Evolutionary conservation across 306 rosid genomes (phyloP), one percentile per base, ranked within the genome.

Genomic region (Malus sieversii): DNA sequence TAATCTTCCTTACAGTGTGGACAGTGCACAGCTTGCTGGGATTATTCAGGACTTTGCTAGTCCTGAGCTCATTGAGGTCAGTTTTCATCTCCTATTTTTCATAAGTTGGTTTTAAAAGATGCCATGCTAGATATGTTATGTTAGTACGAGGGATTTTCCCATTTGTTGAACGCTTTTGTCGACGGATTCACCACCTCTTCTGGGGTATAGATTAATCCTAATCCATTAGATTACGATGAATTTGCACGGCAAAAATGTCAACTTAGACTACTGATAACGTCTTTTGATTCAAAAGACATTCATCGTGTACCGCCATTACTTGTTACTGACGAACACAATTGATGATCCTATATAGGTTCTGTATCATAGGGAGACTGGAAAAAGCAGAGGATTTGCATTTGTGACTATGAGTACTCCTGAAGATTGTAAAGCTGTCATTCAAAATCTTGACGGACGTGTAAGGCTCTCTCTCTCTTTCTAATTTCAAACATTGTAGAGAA

Each of bases 371-470:
- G 86, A 85, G 5, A 85, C 89, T 23, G 99, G 98, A 77, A 88
- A 32, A 83, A 92, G 97, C 78, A 85, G 99, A 90, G 99, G 99
- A 78, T 96, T 96, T 80, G 99, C 99, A 59, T 96, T 92, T 81
- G 99, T 92, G 70, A 96, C 96, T 51, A 92, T 92, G 99, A 92
- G 91, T 69, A 81, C 86, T 3, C 40, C 86, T 63, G 97, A 92
- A 83, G 99, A 96, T 30, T 92, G 98, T 38, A 76, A 88, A 9
- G 73, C 83, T 68, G 90, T 92, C 4, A 81, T 96, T 13, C 75
- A 87, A 81, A 96, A 89, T 72, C 97, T 96, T 72, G 98, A 87
- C 62, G 94, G 97, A 86, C 84, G 71, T 62, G 98, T 96, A 87
- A 87, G 96, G 32, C 80, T 75, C 72, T 44, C 57, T 75, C 70